Conservation (phyloP, 176 grass and related monocot species). For the Zoysia pacifica region DNA sequence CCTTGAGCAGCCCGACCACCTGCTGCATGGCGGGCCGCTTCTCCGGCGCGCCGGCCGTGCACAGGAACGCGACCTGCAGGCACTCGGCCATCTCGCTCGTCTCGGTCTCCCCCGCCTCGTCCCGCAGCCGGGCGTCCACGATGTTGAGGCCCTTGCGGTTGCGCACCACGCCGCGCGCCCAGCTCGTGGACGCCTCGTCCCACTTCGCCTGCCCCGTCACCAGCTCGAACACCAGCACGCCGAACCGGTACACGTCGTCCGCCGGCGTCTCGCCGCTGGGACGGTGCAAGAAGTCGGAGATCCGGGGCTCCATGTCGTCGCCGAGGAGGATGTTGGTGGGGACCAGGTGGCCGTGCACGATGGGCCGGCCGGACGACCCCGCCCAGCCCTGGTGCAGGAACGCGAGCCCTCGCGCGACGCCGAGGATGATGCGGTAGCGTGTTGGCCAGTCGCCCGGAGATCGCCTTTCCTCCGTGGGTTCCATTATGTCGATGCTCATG, state of each 20-base stretch:
- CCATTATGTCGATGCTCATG: conserved; percentile 46
- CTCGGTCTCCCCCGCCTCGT: conserved; percentile 41
- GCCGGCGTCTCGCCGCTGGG: conserved; percentile 21
- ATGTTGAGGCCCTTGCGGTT: conserved; percentile 53
- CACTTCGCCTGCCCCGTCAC: conserved; percentile 47
- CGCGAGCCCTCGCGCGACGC: conserved; percentile 66
- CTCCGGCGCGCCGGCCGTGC: conserved; percentile 59
- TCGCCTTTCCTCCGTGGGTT: conserved; percentile 26
- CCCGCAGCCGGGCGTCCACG: conserved; percentile 47
- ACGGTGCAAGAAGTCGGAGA: conserved; percentile 51
- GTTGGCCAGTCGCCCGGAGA: conserved; percentile 53
- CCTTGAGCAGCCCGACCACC: conserved; percentile 82
- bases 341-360: conserved; percentile 67
- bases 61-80: conserved; percentile 68
- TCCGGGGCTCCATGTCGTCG: conserved; percentile 72
- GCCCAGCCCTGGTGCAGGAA: conserved; percentile 90
- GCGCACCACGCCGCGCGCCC: conserved; percentile 48
- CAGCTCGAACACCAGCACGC: conserved; percentile 64
- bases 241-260: conserved; percentile 69
- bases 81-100: conserved; percentile 54
- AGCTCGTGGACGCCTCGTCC: conserved; percentile 41
- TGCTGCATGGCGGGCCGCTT: conserved; percentile 90
- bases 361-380: conserved; percentile 39
- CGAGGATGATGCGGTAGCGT: conserved; percentile 62
- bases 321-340: conserved; percentile 65